Evolutionary conservation across 768 basidiomycete genomes (phyloP).

Genomic region (Termitomyces sp.): DNA sequence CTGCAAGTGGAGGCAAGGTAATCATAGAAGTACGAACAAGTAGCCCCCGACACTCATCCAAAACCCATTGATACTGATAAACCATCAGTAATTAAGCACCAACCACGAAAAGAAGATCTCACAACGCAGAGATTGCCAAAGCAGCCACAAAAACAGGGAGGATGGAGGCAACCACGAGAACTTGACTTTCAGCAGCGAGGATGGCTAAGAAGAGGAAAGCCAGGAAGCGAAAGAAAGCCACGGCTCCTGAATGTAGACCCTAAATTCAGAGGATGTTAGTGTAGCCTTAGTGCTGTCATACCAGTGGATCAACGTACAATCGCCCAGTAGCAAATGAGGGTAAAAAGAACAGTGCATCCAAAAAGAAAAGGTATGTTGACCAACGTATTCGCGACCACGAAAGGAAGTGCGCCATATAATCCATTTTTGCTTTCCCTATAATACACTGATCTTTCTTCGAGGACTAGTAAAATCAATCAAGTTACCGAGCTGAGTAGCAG

Average conservation of each 20-base stretch:
- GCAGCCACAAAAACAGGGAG: conserved; percentile 58
- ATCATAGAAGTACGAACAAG: conserved; percentile 23
- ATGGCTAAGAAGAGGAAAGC: conserved; percentile 48
- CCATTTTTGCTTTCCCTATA: conserved; percentile 53
- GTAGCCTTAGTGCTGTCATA: background rate
- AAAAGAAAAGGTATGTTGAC: conserved; percentile 52
- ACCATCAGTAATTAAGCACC: background rate
- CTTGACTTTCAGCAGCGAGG: conserved; percentile 46
- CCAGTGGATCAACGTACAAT: conserved; percentile 27
- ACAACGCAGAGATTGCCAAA: conserved; percentile 48
- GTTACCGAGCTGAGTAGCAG: background rate
- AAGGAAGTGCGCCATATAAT: conserved; percentile 47
- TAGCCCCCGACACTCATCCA: conserved; percentile 56
- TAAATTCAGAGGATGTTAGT: conserved; percentile 8
- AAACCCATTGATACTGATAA: conserved; percentile 38
- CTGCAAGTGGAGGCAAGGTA: background rate
- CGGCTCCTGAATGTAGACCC: conserved; percentile 45
- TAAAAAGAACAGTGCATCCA: conserved; percentile 39
- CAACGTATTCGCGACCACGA: conserved; percentile 48
- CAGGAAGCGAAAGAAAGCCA: conserved; percentile 49
- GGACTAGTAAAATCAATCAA: conserved; percentile 24
- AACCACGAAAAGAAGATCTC: conserved; percentile 3
- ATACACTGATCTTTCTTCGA: conserved; percentile 55
- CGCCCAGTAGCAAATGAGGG: conserved; percentile 46
- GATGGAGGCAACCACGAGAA: conserved; percentile 40